A percentile compares a stretch with the other conserved stretches of the same genome.
Evolutionary conservation across 2,329 filamentous ascomycete species (phyloP).

Genomic region (Nemania abortiva): DNA sequence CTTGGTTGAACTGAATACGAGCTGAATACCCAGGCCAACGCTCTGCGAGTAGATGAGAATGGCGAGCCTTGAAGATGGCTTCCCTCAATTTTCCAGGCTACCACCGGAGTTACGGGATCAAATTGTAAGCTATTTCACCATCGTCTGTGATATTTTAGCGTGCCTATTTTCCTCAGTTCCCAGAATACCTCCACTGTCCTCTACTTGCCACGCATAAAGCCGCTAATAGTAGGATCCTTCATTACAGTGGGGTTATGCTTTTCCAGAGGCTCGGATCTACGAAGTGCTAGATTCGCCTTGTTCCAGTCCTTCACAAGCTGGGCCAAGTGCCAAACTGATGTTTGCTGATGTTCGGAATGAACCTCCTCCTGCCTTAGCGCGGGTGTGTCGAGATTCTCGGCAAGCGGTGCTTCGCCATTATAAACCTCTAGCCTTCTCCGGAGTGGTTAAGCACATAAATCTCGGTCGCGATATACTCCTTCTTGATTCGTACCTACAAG

Average conservation of each 20-base stretch:
- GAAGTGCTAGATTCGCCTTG: conserved; percentile 61
- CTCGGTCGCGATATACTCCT: conserved; percentile 60
- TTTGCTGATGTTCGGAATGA: conserved; percentile 61
- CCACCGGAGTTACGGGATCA: conserved; percentile 60
- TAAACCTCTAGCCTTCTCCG: conserved; percentile 58
- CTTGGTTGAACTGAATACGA: not conserved
- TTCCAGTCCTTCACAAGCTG: conserved; percentile 54
- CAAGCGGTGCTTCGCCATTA: conserved; percentile 58
- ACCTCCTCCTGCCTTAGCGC: conserved; percentile 58
- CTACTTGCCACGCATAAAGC: not conserved
- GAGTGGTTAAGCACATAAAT: conserved; percentile 62
- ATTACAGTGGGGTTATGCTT: conserved; percentile 56
- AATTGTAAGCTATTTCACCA: conserved; percentile 47
- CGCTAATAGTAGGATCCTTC: conserved; percentile 16
- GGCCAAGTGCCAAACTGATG: conserved; percentile 58
- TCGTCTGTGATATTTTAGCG: not conserved
- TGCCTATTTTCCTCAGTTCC: not conserved
- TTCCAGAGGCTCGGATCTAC: conserved; percentile 60
- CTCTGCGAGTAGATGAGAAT: conserved; percentile 6
- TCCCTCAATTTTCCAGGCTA: conserved; percentile 52
- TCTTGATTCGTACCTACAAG: conserved; percentile 62
- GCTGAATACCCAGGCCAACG: not conserved
- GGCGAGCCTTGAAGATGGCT: conserved; percentile 30
- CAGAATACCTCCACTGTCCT: not conserved
- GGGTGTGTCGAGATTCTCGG: conserved; percentile 60